A percentile compares a stretch with the other conserved stretches of the same genome.
phyloP scores from a whole-genome alignment of 2,329 filamentous ascomycete species.

The Fusarium zealandicum region DNA sequence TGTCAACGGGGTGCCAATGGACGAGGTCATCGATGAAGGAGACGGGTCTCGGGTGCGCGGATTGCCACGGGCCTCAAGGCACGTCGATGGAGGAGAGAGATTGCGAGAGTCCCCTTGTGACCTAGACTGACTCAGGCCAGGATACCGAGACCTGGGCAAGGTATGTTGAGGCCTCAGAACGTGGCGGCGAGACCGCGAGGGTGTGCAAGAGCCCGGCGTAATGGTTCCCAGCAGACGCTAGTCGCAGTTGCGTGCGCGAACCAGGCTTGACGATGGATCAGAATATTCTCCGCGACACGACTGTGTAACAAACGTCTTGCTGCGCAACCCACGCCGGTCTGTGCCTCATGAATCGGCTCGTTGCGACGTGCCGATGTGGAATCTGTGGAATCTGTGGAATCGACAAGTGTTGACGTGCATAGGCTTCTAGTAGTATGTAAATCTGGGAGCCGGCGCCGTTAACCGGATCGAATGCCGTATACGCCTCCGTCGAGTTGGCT shows the following conservation, averaged over 20 bases:
- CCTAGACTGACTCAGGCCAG: constrained; percentile 39
- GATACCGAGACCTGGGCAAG: constrained; percentile 34
- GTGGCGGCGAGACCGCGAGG: constrained; percentile 41
- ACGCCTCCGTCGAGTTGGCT: constrained; percentile 28
- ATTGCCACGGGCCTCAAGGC: constrained; percentile 35
- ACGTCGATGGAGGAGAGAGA: constrained; percentile 33
- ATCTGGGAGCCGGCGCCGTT: constrained; percentile 34
- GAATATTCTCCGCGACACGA: constrained; percentile 43
- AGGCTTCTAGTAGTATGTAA: constrained; percentile 24
- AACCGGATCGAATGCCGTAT: constrained; percentile 27
- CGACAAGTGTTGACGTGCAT: constrained; percentile 40
- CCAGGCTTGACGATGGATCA: constrained; percentile 41
- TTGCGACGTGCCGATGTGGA: constrained; percentile 27
- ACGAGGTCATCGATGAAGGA: constrained; percentile 34
- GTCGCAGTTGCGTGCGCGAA: constrained; percentile 42
- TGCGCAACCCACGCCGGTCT: constrained; percentile 40
- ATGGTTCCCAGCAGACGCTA: constrained; percentile 45
- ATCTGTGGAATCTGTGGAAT: constrained; percentile 36
- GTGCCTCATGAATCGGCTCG: constrained; percentile 34
- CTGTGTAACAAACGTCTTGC: constrained; percentile 41
- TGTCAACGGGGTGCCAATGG: constrained; percentile 37
- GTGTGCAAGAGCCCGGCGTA: constrained; percentile 42
- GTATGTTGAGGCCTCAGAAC: constrained; percentile 38
- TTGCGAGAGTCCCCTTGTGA: constrained; percentile 41
- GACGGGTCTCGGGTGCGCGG: constrained; percentile 38